These are phyloP conservation scores for Syncephalis fuscata DNA, from an alignment of 371 early-diverging fungal genomes.

Conservation along the genomic window DNA sequence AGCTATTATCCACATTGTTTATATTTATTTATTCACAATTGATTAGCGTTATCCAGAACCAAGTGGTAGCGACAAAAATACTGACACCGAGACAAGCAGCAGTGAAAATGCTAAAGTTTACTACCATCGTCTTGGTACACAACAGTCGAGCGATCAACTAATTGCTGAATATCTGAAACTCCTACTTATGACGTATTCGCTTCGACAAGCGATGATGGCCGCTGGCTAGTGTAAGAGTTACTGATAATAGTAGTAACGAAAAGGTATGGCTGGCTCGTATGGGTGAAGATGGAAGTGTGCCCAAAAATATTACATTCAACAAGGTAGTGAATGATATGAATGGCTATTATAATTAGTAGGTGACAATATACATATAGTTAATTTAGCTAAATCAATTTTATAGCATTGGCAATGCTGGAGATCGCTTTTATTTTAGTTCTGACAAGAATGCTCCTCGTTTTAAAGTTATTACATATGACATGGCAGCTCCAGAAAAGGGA, in stretches of 20 bases:
- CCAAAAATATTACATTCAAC: slow-evolving; percentile 6
- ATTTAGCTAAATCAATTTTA: neutral
- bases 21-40: neutral
- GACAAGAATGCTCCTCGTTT: slow-evolving; percentile 35
- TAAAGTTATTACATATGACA: slow-evolving; percentile 35
- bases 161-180: slow-evolving; percentile 23
- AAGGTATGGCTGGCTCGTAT: slow-evolving; percentile 29
- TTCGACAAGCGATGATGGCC: slow-evolving; percentile 27
- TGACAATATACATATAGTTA: neutral
- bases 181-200: slow-evolving; percentile 18
- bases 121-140: slow-evolving; percentile 32
- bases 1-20: slow-evolving; percentile 2
- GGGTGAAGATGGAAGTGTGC: slow-evolving; percentile 5
- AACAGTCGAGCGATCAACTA: slow-evolving; percentile 24
- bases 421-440: slow-evolving; percentile 37
- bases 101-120: slow-evolving; percentile 24
- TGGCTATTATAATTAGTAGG: slow-evolving; percentile 23
- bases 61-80: slow-evolving; percentile 17
- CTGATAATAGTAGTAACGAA: slow-evolving; percentile 20
- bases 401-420: slow-evolving; percentile 32
- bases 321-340: slow-evolving; percentile 27
- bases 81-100: slow-evolving; percentile 39
- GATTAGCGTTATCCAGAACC: slow-evolving; percentile 16
- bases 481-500: slow-evolving; percentile 23
- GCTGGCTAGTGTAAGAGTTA: slow-evolving; percentile 24